Percentiles rank a stretch among this genome's conserved stretches.
Evolutionary conservation across 768 basidiomycete genomes (phyloP).

Genomic region (Kwoniella botswanensis): DNA sequence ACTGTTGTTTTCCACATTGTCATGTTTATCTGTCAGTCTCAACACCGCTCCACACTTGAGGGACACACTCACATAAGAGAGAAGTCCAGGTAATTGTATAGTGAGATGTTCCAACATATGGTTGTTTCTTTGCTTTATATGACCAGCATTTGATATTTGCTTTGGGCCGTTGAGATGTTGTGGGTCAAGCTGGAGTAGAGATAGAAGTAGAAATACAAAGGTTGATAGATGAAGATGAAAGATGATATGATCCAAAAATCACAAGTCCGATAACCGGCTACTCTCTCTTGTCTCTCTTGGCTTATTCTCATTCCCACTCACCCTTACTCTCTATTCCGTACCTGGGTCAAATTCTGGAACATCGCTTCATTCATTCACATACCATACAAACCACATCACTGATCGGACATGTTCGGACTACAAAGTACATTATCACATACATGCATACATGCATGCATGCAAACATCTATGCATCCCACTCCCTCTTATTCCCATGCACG

Average conservation of each 20-base stretch:
- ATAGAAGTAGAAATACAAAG: neutral
- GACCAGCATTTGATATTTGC: neutral
- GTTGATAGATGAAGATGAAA: neutral
- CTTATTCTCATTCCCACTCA: neutral
- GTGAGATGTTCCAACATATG: constrained; percentile 20
- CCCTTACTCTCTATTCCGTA: neutral
- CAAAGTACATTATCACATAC: neutral
- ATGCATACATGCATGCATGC: no score
- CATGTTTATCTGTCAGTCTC: neutral
- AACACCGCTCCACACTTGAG: neutral
- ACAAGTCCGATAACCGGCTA: neutral
- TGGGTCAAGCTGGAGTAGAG: no score
- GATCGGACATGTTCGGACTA: constrained; percentile 10
- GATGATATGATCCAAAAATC: neutral
- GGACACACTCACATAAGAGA: constrained; percentile 23
- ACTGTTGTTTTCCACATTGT: constrained; percentile 9
- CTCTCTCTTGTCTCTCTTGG: neutral
- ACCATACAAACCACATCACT: neutral
- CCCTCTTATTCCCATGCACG: neutral
- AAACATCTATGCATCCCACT: constrained; percentile 2
- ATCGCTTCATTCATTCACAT: neutral
- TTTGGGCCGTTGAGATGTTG: no score
- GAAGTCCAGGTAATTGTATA: constrained; percentile 18
- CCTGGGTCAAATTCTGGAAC: neutral
- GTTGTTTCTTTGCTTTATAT: neutral